phyloP scores from a whole-genome alignment of 306 rosid species.

The Betula pendula region DNA sequence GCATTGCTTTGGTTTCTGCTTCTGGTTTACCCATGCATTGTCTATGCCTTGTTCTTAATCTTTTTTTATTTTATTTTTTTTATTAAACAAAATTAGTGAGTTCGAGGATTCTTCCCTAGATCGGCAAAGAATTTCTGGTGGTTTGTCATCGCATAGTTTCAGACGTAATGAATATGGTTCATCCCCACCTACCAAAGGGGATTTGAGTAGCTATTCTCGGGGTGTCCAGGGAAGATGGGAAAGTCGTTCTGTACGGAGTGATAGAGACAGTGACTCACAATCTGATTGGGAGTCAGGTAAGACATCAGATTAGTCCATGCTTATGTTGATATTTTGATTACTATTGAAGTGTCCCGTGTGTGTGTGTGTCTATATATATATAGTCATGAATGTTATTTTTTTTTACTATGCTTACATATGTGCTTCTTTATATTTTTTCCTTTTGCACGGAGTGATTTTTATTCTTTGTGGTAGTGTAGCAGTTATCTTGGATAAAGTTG shows the following conservation, averaged over 20 bases:
- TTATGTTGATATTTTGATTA: not conserved
- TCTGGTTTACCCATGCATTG: conserved; percentile 1
- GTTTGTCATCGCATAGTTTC: conserved; percentile 56
- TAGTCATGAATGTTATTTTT: no score
- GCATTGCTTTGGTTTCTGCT: not conserved
- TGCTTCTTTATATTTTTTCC: not conserved
- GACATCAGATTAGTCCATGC: conserved; percentile 31
- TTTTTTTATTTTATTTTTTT: not conserved
- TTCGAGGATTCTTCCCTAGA: conserved; percentile 69
- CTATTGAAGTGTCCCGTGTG: not conserved
- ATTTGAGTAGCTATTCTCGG: conserved; percentile 53
- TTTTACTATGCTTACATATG: not conserved
- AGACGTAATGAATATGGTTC: conserved; percentile 70
- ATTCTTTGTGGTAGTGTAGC: not conserved
- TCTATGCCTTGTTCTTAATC: conserved; percentile 30
- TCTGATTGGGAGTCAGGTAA: conserved; percentile 86
- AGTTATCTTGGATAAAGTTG: not conserved
- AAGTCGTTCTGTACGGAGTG: conserved; percentile 71
- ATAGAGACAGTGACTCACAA: conserved; percentile 77
- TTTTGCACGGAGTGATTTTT: not conserved
- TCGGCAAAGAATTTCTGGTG: conserved; percentile 66
- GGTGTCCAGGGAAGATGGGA: conserved; percentile 87
- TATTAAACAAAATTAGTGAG: conserved; percentile 55
- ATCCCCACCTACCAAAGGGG: conserved; percentile 89
- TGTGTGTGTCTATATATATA: no score